These are phyloP conservation scores for Yamadazyma sp. DNA, from an alignment of 805 yeast species.

Conservation along the genomic window DNA sequence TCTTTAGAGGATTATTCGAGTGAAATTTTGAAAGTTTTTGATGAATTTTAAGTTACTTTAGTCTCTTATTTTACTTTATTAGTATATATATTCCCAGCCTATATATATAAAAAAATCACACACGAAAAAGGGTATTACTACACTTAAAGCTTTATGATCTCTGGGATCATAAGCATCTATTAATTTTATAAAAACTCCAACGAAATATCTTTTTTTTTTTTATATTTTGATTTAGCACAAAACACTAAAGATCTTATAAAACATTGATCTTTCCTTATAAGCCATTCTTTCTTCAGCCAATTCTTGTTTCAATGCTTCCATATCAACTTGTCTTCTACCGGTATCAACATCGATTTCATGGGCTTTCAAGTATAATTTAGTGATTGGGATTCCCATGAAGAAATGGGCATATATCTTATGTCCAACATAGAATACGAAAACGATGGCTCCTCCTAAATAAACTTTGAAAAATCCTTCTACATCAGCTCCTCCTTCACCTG, in stretches of 20 bases:
- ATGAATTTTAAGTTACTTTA: no score
- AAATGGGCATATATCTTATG: slow-evolving; percentile 48
- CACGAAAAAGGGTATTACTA: no score
- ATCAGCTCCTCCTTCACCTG: slow-evolving; percentile 26
- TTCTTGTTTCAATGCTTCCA: slow-evolving; percentile 50
- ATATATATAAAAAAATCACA: no score
- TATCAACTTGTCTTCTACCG: slow-evolving; percentile 58
- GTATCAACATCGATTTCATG: slow-evolving; percentile 58
- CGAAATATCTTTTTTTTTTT: no score
- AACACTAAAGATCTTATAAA: slow-evolving; percentile 11
- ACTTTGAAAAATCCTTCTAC: slow-evolving; percentile 48
- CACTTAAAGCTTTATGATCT: no score
- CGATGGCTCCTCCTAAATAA: slow-evolving; percentile 48
- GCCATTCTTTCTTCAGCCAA: slow-evolving; percentile 41
- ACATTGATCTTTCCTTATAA: slow-evolving; percentile 12
- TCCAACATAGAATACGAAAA: slow-evolving; percentile 43
- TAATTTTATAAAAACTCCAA: no score
- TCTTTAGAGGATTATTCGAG: no score
- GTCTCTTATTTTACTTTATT: no score
- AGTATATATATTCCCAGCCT: no score
- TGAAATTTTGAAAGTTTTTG: no score
- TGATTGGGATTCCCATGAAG: slow-evolving; percentile 22
- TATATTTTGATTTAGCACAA: no score
- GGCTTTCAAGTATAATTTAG: slow-evolving; percentile 38
- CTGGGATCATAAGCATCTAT: no score